Evolutionary conservation across 441 rosid genomes (phyloP).

Genomic region (Gossypium aridum): DNA sequence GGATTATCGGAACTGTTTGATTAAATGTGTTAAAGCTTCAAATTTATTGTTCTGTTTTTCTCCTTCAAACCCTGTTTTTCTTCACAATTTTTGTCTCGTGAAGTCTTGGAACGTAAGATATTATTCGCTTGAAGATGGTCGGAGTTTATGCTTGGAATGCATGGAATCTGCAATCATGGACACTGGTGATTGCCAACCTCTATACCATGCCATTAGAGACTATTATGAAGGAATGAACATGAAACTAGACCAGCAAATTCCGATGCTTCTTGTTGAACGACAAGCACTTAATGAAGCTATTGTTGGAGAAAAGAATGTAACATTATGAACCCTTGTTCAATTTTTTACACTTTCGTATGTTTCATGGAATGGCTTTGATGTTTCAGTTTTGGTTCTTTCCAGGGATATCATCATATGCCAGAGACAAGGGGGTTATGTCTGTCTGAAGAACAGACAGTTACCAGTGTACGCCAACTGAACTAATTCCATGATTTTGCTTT

Average conservation of each 20-base stretch:
- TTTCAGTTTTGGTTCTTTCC: conserved; percentile 14
- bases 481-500: background rate
- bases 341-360: background rate
- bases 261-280: conserved; percentile 88
- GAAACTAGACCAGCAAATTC: conserved; percentile 84
- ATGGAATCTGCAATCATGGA: conserved; percentile 85
- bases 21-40: background rate
- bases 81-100: background rate
- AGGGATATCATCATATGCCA: conserved; percentile 93
- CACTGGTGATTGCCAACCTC: conserved; percentile 85
- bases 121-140: conserved; percentile 68
- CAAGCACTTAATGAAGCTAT: conserved; percentile 88
- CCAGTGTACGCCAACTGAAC: conserved; percentile 53
- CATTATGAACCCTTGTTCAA: background rate
- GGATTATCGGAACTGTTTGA: background rate
- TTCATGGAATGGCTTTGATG: conserved; percentile 5
- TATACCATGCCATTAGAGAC: conserved; percentile 79
- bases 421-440: conserved; percentile 93
- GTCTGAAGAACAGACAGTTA: conserved; percentile 87
- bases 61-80: background rate
- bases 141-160: conserved; percentile 76
- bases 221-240: conserved; percentile 85
- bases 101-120: conserved; percentile 71
- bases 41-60: background rate
- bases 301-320: conserved; percentile 77